Conservation (phyloP, 106 monocot species). For the Triglochin maritima region DNA sequence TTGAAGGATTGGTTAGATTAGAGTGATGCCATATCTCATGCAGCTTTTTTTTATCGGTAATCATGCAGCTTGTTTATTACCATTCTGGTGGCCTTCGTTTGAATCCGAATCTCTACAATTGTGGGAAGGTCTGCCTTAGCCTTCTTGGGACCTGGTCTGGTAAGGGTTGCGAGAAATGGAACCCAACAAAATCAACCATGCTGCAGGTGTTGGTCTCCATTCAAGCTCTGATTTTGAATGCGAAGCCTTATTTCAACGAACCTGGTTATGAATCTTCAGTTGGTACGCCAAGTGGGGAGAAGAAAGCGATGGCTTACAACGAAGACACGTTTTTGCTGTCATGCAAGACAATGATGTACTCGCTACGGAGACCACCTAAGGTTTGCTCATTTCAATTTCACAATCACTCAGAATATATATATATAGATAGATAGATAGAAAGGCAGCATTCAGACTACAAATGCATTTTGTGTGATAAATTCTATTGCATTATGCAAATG, state of each 20-base stretch:
- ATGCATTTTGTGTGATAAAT: too few relatives aligned
- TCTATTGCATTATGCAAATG: too few relatives aligned
- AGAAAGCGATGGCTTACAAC: constrained; percentile 9
- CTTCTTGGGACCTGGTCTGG: constrained; percentile 32
- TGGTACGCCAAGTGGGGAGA: neutral
- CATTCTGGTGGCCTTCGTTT: constrained; percentile 29
- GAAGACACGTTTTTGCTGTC: constrained; percentile 12
- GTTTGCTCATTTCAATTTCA: neutral
- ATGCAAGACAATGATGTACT: constrained; percentile 29
- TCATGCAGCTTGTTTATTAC: constrained; percentile 23
- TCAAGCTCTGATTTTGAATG: constrained; percentile 33
- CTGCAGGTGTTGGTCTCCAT: constrained; percentile 35
- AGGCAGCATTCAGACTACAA: too few relatives aligned
- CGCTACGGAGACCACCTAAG: constrained; percentile 29
- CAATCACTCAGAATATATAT: too few relatives aligned
- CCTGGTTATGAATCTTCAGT: constrained; percentile 11
- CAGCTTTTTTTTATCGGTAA: neutral
- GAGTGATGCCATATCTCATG: neutral
- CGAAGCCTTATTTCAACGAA: constrained; percentile 36
- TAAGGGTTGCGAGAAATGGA: constrained; percentile 32
- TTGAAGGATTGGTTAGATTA: neutral
- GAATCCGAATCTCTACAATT: constrained; percentile 31
- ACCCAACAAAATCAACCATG: constrained; percentile 24
- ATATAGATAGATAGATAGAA: too few relatives aligned
- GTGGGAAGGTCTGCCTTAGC: constrained; percentile 35